Conservation (phyloP, 163 green algal species). For the Chloroidium sp. region DNA sequence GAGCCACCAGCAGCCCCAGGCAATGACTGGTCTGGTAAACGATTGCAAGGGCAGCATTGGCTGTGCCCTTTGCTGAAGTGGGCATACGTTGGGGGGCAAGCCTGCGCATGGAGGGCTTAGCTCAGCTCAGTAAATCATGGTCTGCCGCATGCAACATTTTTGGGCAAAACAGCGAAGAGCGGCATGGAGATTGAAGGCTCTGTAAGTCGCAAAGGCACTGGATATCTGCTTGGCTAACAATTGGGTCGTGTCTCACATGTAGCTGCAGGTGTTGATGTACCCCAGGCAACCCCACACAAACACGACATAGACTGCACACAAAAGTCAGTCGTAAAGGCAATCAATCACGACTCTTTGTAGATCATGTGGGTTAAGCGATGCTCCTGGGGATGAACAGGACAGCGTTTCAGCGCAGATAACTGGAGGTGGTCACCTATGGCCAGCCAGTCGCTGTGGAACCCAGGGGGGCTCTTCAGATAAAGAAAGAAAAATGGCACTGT, state of each 20-base stretch:
- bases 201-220: too few species aligned
- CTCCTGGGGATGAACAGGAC: conserved; percentile 9
- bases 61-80: too few species aligned
- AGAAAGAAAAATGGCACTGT: conserved; percentile 23
- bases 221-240: too few species aligned
- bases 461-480: conserved; percentile 26
- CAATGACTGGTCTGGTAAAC: too few species aligned
- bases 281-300: conserved; percentile 51
- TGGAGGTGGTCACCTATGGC: conserved; percentile 15
- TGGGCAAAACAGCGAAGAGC: too few species aligned
- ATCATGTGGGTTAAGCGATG: conserved; percentile 16
- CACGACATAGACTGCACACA: conserved; percentile 30
- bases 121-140: too few species aligned
- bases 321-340: not conserved
- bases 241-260: conserved; percentile 23
- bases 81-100: too few species aligned
- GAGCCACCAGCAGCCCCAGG: too few species aligned
- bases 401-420: not conserved
- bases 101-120: too few species aligned
- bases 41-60: too few species aligned
- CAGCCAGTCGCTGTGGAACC: conserved; percentile 25
- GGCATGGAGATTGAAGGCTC: too few species aligned
- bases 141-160: too few species aligned
- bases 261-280: conserved; percentile 66
- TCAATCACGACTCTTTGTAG: conserved; percentile 4